Evolutionary conservation across 202 grass and related monocot genomes (phyloP).

Genomic region (Zizania palustris): DNA sequence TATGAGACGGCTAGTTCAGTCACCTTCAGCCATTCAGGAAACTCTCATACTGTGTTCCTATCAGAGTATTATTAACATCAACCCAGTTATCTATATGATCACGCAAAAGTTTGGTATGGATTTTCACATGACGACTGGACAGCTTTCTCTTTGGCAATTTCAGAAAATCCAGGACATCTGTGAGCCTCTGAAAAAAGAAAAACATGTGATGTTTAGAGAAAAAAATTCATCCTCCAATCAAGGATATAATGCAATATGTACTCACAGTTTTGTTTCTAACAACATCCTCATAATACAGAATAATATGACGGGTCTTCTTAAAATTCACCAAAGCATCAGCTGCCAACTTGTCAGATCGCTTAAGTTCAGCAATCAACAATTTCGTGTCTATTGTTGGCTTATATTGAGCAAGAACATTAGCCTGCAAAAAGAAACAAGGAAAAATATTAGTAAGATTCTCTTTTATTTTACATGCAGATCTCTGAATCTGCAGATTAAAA

Average conservation of each 20-base stretch:
- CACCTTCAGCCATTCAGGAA: slow-evolving; percentile 57
- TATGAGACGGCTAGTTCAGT: slow-evolving; percentile 28
- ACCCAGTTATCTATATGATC: slow-evolving; percentile 88
- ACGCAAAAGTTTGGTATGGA: slow-evolving; percentile 70
- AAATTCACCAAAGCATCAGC: slow-evolving; percentile 67
- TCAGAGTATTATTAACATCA: slow-evolving; percentile 68
- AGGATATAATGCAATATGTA: slow-evolving; percentile 21
- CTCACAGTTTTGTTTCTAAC: slow-evolving; percentile 70
- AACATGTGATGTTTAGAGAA: slow-evolving; percentile 24
- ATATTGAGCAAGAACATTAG: slow-evolving; percentile 79
- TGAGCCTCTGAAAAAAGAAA: slow-evolving; percentile 64
- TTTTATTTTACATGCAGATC: slow-evolving; percentile 23
- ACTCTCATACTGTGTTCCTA: slow-evolving; percentile 64
- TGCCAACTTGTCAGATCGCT: slow-evolving; percentile 62
- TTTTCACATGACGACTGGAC: slow-evolving; percentile 83
- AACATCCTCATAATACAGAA: slow-evolving; percentile 91
- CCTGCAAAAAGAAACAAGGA: slow-evolving; percentile 47
- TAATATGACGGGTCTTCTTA: slow-evolving; percentile 66
- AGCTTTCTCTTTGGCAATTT: slow-evolving; percentile 71
- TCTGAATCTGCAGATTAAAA: slow-evolving; percentile 7
- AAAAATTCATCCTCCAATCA: slow-evolving; percentile 3
- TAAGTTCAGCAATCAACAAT: slow-evolving; percentile 65
- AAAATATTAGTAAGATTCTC: slow-evolving; percentile 23
- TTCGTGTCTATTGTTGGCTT: slow-evolving; percentile 73
- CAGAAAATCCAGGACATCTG: slow-evolving; percentile 83